phyloP scores from a whole-genome alignment of 352 stramenopile genomes.

The Phytophthora constricta region DNA sequence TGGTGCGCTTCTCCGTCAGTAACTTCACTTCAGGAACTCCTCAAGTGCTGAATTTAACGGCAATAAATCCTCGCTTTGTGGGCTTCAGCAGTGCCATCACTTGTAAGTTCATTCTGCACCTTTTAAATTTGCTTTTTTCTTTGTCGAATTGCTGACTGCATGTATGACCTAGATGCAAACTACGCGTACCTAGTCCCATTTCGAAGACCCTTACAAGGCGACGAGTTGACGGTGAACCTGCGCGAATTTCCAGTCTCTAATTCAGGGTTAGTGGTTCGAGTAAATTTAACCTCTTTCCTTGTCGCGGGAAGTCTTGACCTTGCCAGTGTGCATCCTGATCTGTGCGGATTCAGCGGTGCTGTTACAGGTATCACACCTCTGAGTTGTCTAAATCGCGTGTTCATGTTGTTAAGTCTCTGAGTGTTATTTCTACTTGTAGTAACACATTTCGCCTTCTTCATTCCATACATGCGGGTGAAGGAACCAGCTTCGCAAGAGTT shows the following conservation, averaged over 20 bases:
- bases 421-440: conserved; percentile 37
- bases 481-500: conserved; percentile 39
- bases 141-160: not conserved
- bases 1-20: conserved; percentile 62
- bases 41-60: conserved; percentile 55
- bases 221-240: conserved; percentile 68
- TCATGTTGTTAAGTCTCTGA: no score
- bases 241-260: conserved; percentile 75
- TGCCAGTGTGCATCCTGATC: conserved; percentile 40
- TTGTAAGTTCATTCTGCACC: conserved; percentile 46
- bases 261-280: conserved; percentile 64
- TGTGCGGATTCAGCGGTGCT: conserved; percentile 74
- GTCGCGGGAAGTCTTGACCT: conserved; percentile 62
- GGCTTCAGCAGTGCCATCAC: conserved; percentile 70
- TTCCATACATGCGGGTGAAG: conserved; percentile 67
- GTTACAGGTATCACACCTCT: no score
- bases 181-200: conserved; percentile 73
- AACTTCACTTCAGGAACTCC: conserved; percentile 51
- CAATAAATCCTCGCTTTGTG: conserved; percentile 59
- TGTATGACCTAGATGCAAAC: conserved; percentile 47
- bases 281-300: conserved; percentile 61
- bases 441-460: conserved; percentile 73
- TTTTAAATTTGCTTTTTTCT: not conserved
- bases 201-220: conserved; percentile 39
- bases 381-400: no score